Evolutionary conservation across 2,329 filamentous ascomycete genomes (phyloP), one percentile per base, ranked within the genome.

Genomic region (Cladosporium sp.): DNA sequence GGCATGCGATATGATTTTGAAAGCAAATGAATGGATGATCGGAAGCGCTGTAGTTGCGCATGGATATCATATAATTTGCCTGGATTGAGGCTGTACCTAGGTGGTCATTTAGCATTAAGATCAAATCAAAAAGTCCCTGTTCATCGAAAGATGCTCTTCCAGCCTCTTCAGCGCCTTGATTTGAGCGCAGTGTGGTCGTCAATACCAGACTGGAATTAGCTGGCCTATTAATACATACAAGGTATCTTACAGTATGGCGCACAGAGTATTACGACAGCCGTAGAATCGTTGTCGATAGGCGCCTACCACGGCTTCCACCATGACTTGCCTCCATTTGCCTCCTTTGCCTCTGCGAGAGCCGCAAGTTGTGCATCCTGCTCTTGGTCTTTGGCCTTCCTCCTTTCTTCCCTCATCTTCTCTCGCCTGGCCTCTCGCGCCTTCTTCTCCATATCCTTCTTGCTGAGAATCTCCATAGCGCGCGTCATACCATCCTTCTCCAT

Each of bases 401-500:
- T 74, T 61, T 81, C 79, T 57, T 77, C 75, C 49, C 74, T 71
- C 16, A 73, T 58, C 62, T 73, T 73, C 66, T 81, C 80, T 69
- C 78, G 80, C 66, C 78, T 78, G n/a, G 77, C 77, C 69, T 80
- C 80, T 46, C 81, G 77, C 53, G 75, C 84, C 75, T 88, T 86
- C 66, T 75, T 73, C 77, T 91, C 88, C 5, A 84, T 82, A 73
- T 91, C 88, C 77, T 93, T 88, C 72, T 86, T 83, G 74, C 90
- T 88, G 77, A 94, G 89, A 66, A 95, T 86, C 75, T 96, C 92
- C 64, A 96, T 89, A 4, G 91, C 91, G 69, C 92, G 84, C 77
- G 91, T 90, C 88, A 99, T 94, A 68, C 92, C 90, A 68, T 89
- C 87, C 72, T 89, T 86, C 79, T 98, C 94, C 67, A 89, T 84